phyloP scores from a whole-genome alignment of 805 yeast species.

The Suhomyces emberorum region DNA sequence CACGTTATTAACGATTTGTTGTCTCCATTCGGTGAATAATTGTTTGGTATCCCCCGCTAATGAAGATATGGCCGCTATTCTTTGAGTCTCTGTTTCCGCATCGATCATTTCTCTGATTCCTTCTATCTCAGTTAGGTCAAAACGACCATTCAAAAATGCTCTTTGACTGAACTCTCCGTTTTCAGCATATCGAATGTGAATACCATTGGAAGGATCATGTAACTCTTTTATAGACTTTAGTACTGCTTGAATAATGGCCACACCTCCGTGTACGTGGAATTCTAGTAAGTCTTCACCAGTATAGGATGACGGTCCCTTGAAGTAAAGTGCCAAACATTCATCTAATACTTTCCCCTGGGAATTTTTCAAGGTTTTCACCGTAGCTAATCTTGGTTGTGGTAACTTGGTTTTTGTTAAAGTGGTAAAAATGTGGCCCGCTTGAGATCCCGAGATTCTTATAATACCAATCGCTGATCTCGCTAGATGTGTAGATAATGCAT shows the following conservation, averaged over 20 bases:
- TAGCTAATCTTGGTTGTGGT: slow-evolving; percentile 54
- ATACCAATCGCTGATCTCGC: slow-evolving; percentile 86
- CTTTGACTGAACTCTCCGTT: slow-evolving; percentile 89
- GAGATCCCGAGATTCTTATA: slow-evolving; percentile 76
- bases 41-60: slow-evolving; percentile 65
- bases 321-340: slow-evolving; percentile 68
- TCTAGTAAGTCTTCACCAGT: slow-evolving; percentile 93
- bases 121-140: slow-evolving; percentile 87
- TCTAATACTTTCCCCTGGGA: slow-evolving; percentile 55
- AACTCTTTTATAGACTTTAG: slow-evolving; percentile 55
- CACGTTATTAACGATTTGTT: slow-evolving; percentile 55
- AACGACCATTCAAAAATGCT: slow-evolving; percentile 78
- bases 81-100: slow-evolving; percentile 90
- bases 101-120: slow-evolving; percentile 86
- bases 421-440: slow-evolving; percentile 44
- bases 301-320: slow-evolving; percentile 71
- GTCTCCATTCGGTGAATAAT: slow-evolving; percentile 65
- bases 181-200: slow-evolving; percentile 72
- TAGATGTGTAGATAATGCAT: slow-evolving; percentile 83
- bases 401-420: slow-evolving; percentile 40
- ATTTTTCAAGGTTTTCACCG: slow-evolving; percentile 53
- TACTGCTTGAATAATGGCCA: slow-evolving; percentile 73
- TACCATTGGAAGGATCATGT: slow-evolving; percentile 42
- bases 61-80: slow-evolving; percentile 69
- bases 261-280: slow-evolving; percentile 92